Base-by-base conservation (phyloP, 768 basidiomycete species). In the Leccinum subgranulosum region DNA sequence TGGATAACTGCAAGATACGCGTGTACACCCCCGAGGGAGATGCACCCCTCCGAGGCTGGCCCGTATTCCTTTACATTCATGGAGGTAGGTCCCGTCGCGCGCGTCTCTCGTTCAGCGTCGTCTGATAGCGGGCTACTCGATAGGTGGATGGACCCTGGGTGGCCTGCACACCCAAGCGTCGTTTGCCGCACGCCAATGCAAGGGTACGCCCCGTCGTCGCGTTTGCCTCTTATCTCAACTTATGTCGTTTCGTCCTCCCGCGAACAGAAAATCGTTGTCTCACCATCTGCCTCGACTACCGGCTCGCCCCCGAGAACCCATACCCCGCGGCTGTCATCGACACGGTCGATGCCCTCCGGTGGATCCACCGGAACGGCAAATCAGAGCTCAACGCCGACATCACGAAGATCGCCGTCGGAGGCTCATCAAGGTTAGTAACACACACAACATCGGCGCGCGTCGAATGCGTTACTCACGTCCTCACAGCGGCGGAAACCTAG, bases 91-190 rank as follows among this genome's bases (percentile, higher is more conserved):
- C 12, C 19, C 43, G 50, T 50, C 27, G 47, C 10, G 14, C 21
- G 11, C 47, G 27, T 29, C 25, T 17, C 9, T 49, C 6, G 3
- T 6, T 9, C 3, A 39, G 19, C 9, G 25, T 48, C 8, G 39
- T 39, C 27, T 59, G 27, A 55, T 23, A 49, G 11, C 14, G 23
- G 1, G 23, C 1, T 50, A 11, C 19, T 43, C n/a, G 23, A 14
- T 23, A 85, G 87, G 88, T 28, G 88, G 88, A 33, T 89, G 88
- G 88, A 87, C 87, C 0, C 76, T 88, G 2, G 88, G 88, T 0
- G 81, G 75, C 53, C 85, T 88, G 61, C 66, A 66, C 23, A 80
- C 81, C 11, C 84, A 86, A 58, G 80, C 79, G n/a, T 73, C 82
- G 6, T 86, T 91, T 62, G 76, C 79, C 21, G 56, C 66, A 0